A percentile compares a stretch with the other conserved stretches of the same genome.
Conservation (phyloP, 2,329 filamentous ascomycete species). For the Calonectria leucothoes region DNA sequence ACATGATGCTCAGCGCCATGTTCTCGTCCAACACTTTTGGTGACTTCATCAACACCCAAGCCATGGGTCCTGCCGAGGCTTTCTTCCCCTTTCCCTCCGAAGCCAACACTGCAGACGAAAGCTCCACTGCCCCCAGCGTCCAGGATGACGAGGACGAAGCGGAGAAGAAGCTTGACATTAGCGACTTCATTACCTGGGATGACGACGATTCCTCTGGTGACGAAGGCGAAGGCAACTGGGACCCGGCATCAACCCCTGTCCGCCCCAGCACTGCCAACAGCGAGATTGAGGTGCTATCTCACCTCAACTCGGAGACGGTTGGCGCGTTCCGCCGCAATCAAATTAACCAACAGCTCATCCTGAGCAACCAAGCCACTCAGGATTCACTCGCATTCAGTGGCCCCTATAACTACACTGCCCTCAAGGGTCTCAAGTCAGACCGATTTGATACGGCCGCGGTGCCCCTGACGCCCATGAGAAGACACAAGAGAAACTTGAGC, state of each 20-base stretch:
- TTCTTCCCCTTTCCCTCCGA: conserved; percentile 79
- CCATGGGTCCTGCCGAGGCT: conserved; percentile 79
- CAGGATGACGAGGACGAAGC: conserved; percentile 72
- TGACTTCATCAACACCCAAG: conserved; percentile 70
- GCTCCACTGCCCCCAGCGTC: conserved; percentile 49
- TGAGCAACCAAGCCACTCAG: conserved; percentile 69
- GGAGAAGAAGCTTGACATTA: conserved; percentile 72
- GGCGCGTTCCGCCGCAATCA: conserved; percentile 81
- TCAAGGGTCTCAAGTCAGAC: conserved; percentile 73
- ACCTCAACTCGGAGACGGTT: conserved; percentile 74
- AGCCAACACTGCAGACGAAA: conserved; percentile 64
- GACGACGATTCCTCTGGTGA: conserved; percentile 70
- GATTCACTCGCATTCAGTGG: conserved; percentile 73
- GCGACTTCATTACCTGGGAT: conserved; percentile 79
- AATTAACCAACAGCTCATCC: conserved; percentile 70
- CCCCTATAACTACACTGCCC: conserved; percentile 69
- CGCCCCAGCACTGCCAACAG: conserved; percentile 61
- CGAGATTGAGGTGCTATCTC: conserved; percentile 64
- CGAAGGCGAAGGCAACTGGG: conserved; percentile 63
- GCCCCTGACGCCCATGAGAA: conserved; percentile 75
- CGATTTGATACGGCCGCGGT: conserved; percentile 74
- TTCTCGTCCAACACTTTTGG: conserved; percentile 67
- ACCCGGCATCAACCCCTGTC: conserved; percentile 63
- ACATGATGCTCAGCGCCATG: conserved; percentile 84
- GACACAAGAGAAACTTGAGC: conserved; percentile 62